Percentiles rank a stretch among this genome's conserved stretches.
Evolutionary conservation across 208 protist species (phyloP).

Genomic region (Histomonas meleagridis): DNA sequence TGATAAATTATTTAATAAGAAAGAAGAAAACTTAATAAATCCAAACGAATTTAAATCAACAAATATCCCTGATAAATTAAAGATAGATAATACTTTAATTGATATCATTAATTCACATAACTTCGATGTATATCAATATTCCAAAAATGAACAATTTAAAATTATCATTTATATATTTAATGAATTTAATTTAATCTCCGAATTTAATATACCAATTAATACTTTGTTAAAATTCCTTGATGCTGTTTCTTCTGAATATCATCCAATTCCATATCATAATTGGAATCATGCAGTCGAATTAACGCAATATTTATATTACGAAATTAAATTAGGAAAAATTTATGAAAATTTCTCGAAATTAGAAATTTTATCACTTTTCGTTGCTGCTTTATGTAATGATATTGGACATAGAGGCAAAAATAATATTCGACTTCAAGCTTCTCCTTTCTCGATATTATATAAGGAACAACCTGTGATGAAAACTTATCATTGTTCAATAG

Average conservation of each 20-base stretch:
- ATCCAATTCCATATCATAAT: constrained; percentile 17
- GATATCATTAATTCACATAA: neutral
- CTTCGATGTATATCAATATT: neutral
- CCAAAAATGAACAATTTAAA: neutral
- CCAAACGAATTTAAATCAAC: neutral
- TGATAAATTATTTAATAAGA: neutral
- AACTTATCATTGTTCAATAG: neutral
- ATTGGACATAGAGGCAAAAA: constrained; percentile 8
- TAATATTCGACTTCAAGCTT: constrained; percentile 38
- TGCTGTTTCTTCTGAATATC: neutral
- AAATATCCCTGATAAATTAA: neutral
- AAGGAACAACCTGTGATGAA: constrained; percentile 29
- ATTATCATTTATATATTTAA: neutral
- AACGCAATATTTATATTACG: neutral
- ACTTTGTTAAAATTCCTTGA: neutral
- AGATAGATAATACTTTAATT: neutral
- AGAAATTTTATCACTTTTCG: neutral
- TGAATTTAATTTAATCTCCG: neutral
- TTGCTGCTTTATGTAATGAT: neutral
- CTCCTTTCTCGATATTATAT: neutral
- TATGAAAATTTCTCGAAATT: neutral
- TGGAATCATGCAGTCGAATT: constrained; percentile 4
- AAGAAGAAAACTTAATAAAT: neutral
- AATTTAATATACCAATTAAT: neutral
- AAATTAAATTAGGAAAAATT: neutral